Evolutionary conservation across 129 eudicot species (phyloP), one percentile per base, ranked within the genome.

Genomic region (Logfia minima): DNA sequence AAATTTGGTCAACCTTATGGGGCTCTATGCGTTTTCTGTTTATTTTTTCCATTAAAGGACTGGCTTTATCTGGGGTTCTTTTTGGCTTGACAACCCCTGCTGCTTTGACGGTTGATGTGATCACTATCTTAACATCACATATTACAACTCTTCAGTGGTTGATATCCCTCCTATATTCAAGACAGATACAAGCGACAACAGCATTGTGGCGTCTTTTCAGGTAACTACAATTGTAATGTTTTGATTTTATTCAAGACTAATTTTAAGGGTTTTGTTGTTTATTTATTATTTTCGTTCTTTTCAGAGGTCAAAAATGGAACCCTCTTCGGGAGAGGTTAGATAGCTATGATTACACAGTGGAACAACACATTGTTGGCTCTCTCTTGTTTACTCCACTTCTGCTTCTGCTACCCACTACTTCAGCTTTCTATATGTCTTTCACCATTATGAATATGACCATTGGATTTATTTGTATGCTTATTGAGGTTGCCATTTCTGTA

Each of bases 121-220:
- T 92, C 71, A 81, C 85, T 37, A 37, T 89, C 32, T 84, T 84
- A 32, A 92, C 92, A 13, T 68, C 72, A 37, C 99, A 89, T 70
- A 83, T 95, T 28, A 64, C 86, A 66, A 71, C 86, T 75, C 96
- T 95, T 29, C 97, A 89, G 77, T 80, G 85, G 86, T 82, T 90
- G 53, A 72, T 89, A 41, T 87, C 96, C n/a, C 80, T 89, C 70
- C 26, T 92, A 41, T 95, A 91, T 88, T 95, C 99, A 51, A 86
- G 81, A 66, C 97, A 95, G 82, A 84, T 95, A 75, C 90, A 83
- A 78, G 88, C 97, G 71, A 70, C 84, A 61, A 86, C 97, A 75
- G 92, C 99, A 74, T 88, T 95, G 21, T 95, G 99, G 99, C 97
- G 96, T 74, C 94, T 95, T 83, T 95, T 95, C 91, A 89, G 97